Percentiles rank a stretch among this genome's conserved stretches.
Evolutionary conservation across 176 grass and related monocot genomes (phyloP).

Genomic region (Avena eriantha): DNA sequence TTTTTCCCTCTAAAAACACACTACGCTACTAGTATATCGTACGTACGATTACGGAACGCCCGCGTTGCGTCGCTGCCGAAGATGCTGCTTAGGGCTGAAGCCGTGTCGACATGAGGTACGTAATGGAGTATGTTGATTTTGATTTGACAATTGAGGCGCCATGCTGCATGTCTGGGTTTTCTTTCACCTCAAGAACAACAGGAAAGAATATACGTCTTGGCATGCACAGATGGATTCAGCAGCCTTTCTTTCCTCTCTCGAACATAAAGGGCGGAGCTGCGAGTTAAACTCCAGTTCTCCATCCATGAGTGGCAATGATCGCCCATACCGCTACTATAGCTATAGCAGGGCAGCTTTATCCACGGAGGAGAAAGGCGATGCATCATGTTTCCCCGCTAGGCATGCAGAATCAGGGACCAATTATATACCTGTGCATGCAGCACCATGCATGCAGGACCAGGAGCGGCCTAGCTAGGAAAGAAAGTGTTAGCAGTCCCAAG

Average conservation of each 20-base stretch:
- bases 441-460: not conserved
- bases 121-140: no score
- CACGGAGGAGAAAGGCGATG: constrained; percentile 37
- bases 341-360: constrained; percentile 38
- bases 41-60: not conserved
- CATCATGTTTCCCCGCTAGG: no score
- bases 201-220: no score
- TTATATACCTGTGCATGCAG: no score
- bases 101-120: no score
- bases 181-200: no score
- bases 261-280: constrained; percentile 8
- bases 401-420: no score
- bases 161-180: no score
- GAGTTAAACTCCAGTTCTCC: constrained; percentile 28
- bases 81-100: no score
- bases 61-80: no score
- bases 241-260: constrained; percentile 39
- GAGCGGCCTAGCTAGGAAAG: not conserved
- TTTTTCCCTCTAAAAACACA: constrained; percentile 26
- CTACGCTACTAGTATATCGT: not conserved
- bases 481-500: constrained; percentile 11
- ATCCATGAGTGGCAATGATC: constrained; percentile 55
- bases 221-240: not conserved
- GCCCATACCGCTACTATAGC: not conserved
- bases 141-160: no score